Evolutionary conservation across 2,329 filamentous ascomycete species (phyloP), one percentile per base, ranked within the genome.

Genomic region (Calonectria crousiana): DNA sequence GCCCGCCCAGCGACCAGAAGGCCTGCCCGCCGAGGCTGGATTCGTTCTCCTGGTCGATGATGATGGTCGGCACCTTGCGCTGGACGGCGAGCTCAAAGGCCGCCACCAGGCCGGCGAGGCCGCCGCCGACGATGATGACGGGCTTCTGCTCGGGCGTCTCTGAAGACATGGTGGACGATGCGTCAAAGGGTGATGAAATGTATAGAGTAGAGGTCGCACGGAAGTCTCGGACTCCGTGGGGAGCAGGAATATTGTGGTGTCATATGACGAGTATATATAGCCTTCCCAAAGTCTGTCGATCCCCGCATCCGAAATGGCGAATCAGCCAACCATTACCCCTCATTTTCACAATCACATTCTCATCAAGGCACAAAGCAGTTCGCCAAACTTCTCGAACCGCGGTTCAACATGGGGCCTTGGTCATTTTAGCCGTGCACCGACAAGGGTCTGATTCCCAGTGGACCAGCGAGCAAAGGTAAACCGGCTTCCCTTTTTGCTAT

Each of bases 1-100:
- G 81, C 44, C 91, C 91, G 41, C 91, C 91, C 1, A 92, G 87
- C 4, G 91, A 92, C 90, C 90, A 92, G 80, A 92, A 92, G 9
- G 91, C 91, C 81, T 92, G 91, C 3, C 91, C 91, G 73, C 91
- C 91, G 13, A 92, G 84, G 77, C 87, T 92, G 74, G 86, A 82
- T 36, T 85, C 86, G 72, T 89, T 89, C 80, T 92, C 91, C 79
- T 92, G 91, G 82, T 92, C 91, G 66, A 92, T 67, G 52, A 92
- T 82, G 64, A 92, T 73, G 44, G 85, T 85, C 3, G 86, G 87
- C n/a, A 92, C 83, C 66, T 86, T 83, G 73, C 86, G 88, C 78
- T 87, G 72, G n/a, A 74, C 84, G 18, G 87, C 84, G 9, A 92
- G 87, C 83, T 92, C 90, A 76, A 87, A 90, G 53, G 90, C 90